Percentiles rank a stretch among this genome's conserved stretches.
phyloP scores from a whole-genome alignment of 2,329 filamentous ascomycete species.

The Talaromyces funiculosus region DNA sequence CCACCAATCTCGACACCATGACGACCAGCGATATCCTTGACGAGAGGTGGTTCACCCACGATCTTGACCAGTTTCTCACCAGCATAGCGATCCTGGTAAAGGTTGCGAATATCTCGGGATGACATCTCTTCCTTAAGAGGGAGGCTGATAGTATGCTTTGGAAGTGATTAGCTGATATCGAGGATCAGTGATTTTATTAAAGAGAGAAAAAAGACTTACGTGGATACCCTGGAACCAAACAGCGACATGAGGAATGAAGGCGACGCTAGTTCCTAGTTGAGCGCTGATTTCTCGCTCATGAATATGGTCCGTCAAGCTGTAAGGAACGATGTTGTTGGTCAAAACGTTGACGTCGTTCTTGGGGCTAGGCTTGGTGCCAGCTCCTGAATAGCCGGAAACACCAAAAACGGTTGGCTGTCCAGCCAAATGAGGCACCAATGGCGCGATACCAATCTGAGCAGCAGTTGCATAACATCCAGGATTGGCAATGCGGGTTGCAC shows the following conservation, averaged over 20 bases:
- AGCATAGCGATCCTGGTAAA: slow-evolving; percentile 94
- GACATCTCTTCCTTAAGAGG: slow-evolving; percentile 82
- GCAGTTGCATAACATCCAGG: slow-evolving; percentile 95
- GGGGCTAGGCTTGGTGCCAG: slow-evolving; percentile 85
- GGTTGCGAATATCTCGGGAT: slow-evolving; percentile 82
- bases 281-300: slow-evolving; percentile 85
- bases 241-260: slow-evolving; percentile 92
- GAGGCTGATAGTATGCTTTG: slow-evolving; percentile 77
- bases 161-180: neutral
- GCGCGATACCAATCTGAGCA: slow-evolving; percentile 81
- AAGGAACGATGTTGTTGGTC: slow-evolving; percentile 82
- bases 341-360: slow-evolving; percentile 88
- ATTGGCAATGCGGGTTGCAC: slow-evolving; percentile 78
- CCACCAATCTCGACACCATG: slow-evolving; percentile 92
- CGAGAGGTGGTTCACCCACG: slow-evolving; percentile 76
- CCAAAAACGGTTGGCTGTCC: slow-evolving; percentile 81
- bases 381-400: slow-evolving; percentile 89
- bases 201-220: slow-evolving; percentile 31
- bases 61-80: slow-evolving; percentile 95
- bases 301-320: slow-evolving; percentile 87
- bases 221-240: slow-evolving; percentile 95
- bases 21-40: slow-evolving; percentile 76
- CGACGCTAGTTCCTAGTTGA: slow-evolving; percentile 68
- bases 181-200: slow-evolving; percentile 1
- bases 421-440: slow-evolving; percentile 70